phyloP scores from a whole-genome alignment of 164 flowering plant species.

The Nymphaea thermarum region DNA sequence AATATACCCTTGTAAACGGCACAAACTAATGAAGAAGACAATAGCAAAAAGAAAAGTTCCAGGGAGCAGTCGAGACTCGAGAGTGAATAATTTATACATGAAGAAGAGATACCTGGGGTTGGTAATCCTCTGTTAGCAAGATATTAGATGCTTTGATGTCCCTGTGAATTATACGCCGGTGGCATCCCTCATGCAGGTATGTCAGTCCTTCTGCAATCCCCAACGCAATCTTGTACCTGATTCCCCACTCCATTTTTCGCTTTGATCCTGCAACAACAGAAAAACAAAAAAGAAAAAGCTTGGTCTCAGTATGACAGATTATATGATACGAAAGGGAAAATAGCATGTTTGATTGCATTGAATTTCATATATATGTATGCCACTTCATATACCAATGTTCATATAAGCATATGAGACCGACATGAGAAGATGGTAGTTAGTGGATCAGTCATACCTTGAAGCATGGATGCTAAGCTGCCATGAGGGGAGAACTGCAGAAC shows the following conservation, averaged over 20 bases:
- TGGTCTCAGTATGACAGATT: not conserved
- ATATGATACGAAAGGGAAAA: not conserved
- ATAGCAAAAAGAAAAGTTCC: too few relatives aligned
- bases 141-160: conserved; percentile 97
- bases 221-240: conserved; percentile 60
- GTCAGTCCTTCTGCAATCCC: conserved; percentile 78
- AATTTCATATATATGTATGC: not conserved
- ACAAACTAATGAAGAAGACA: too few relatives aligned
- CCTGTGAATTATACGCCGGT: conserved; percentile 83
- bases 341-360: not conserved
- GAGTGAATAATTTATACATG: not conserved
- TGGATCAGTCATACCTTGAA: conserved; percentile 36
- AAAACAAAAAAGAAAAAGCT: not conserved
- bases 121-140: conserved; percentile 49
- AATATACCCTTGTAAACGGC: too few relatives aligned
- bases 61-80: too few relatives aligned
- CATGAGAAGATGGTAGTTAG: too few relatives aligned
- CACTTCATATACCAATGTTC: too few relatives aligned
- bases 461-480: conserved; percentile 74
- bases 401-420: too few relatives aligned
- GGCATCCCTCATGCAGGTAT: conserved; percentile 79
- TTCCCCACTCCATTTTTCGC: conserved; percentile 46
- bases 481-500: conserved; percentile 70
- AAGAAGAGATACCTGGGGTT: conserved; percentile 46
- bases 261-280: conserved; percentile 48